These are phyloP conservation scores for Helotiales sp. DNA, from an alignment of 2,329 filamentous ascomycete genomes.

Conservation along the genomic window DNA sequence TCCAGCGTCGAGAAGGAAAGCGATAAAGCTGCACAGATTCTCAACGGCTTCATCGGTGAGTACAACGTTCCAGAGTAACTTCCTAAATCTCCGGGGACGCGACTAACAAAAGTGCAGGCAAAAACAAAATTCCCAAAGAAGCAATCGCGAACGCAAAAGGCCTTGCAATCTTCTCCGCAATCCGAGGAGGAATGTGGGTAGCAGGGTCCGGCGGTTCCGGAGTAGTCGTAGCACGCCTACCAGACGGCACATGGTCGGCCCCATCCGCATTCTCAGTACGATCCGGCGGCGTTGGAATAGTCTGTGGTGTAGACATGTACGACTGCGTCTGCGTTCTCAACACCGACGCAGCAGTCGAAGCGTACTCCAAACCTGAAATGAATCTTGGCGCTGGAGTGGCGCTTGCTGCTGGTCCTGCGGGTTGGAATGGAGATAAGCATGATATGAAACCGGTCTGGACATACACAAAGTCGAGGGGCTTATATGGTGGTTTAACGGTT, in stretches of 20 bases:
- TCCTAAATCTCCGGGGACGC: not conserved
- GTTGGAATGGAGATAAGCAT: conserved; percentile 11
- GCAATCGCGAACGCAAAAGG: conserved; percentile 70
- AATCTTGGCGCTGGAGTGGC: conserved; percentile 81
- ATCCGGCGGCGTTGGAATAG: conserved; percentile 78
- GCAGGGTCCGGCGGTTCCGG: conserved; percentile 64
- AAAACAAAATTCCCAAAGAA: conserved; percentile 55
- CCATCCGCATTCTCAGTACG: conserved; percentile 84
- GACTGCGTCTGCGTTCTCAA: conserved; percentile 90
- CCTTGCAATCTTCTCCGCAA: conserved; percentile 74
- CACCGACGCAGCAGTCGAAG: conserved; percentile 72
- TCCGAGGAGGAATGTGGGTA: conserved; percentile 58
- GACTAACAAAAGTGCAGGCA: conserved; percentile 11
- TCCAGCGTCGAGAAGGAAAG: conserved; percentile 15
- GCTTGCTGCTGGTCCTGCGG: conserved; percentile 71
- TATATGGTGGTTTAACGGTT: conserved; percentile 61
- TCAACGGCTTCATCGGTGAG: conserved; percentile 20
- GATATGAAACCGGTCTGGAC: conserved; percentile 59
- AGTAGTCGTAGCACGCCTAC: conserved; percentile 64
- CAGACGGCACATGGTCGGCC: conserved; percentile 75
- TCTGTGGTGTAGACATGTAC: conserved; percentile 85
- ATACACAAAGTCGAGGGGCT: conserved; percentile 68
- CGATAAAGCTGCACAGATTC: conserved; percentile 24
- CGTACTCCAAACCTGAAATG: conserved; percentile 76
- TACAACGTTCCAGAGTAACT: not conserved